Conservation (phyloP, 768 basidiomycete species). For the Boletus patriciae region DNA sequence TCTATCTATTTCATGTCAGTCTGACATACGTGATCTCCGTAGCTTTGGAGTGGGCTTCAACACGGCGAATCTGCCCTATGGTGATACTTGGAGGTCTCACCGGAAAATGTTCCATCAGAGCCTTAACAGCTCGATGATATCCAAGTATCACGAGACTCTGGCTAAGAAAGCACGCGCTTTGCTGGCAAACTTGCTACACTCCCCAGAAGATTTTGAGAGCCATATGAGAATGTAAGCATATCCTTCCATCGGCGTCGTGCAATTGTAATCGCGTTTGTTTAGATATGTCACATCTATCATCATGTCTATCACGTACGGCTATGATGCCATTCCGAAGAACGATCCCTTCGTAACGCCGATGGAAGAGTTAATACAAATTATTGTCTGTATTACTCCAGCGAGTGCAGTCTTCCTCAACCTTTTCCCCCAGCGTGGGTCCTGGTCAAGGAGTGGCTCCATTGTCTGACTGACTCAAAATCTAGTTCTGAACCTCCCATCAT, state of each 20-base stretch:
- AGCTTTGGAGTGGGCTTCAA: conserved; percentile 29
- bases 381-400: conserved; percentile 17
- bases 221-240: conserved; percentile 22
- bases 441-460: neutral
- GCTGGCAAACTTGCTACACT: conserved; percentile 9
- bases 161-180: conserved; percentile 2
- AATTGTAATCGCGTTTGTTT: neutral
- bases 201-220: conserved; percentile 15
- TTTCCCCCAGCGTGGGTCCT: conserved; percentile 23
- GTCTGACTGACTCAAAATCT: neutral
- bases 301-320: conserved; percentile 23
- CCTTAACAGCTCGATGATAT: conserved; percentile 11
- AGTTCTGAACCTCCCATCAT: conserved; percentile 23
- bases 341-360: conserved; percentile 21
- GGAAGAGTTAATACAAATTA: conserved; percentile 9
- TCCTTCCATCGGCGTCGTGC: neutral
- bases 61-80: conserved; percentile 21
- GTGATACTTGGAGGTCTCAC: conserved; percentile 18
- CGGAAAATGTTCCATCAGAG: conserved; percentile 18
- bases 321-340: conserved; percentile 16
- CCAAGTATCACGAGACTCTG: conserved; percentile 15
- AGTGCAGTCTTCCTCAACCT: conserved; percentile 17
- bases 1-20: neutral
- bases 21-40: neutral
- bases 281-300: conserved; percentile 22